Base-by-base conservation (phyloP, 108 stramenopile genomes). In the Nitzschia palea region DNA sequence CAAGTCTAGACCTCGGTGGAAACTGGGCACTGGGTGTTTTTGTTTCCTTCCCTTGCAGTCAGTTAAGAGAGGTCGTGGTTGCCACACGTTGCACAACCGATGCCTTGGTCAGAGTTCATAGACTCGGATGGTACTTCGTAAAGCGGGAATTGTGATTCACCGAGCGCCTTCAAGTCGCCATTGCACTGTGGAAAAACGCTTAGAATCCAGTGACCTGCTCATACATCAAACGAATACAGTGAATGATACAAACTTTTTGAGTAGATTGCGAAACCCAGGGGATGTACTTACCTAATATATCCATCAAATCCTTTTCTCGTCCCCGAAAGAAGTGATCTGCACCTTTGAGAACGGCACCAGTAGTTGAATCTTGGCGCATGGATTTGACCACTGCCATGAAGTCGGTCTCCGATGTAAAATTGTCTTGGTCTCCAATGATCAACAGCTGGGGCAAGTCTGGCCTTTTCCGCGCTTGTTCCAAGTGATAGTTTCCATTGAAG, bases 291-390 rank as follows among this genome's bases (percentile, higher is more conserved):
- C 76, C 75, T n/a, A 86, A 60, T 5, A 80, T 65, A 43, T 69
- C 72, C 81, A 86, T 71, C 28, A 86, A 32, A 62, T 86, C 81
- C 42, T 77, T 65, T 71, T 82, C 79, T 40, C 79, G 68, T 43
- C 76, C 58, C 28, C 53, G 65, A 65, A 80, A 86, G 55, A 82
- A 82, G 64, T 86, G 85, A 68, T 86, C 80, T 0, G 73, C 66
- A 29, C 62, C 61, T 31, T 72, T 77, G 14, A 86, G 42, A 5
- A 86, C 54, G 1, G 76, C 78, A 4, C 77, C 78, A 1, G 80
- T 72, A 2, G 82, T 74, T 0, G 67, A 53, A 28, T 51, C 47
- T 37, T 54, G 52, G 4, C 65, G 71, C 53, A 81, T 60, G 36
- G 59, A 55, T 12, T 77, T 23, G 5, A 82, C 73, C 3, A 56